These are phyloP conservation scores for Corynascus novoguineensis DNA, from an alignment of 495 filamentous ascomycete species.

Conservation along the genomic window DNA sequence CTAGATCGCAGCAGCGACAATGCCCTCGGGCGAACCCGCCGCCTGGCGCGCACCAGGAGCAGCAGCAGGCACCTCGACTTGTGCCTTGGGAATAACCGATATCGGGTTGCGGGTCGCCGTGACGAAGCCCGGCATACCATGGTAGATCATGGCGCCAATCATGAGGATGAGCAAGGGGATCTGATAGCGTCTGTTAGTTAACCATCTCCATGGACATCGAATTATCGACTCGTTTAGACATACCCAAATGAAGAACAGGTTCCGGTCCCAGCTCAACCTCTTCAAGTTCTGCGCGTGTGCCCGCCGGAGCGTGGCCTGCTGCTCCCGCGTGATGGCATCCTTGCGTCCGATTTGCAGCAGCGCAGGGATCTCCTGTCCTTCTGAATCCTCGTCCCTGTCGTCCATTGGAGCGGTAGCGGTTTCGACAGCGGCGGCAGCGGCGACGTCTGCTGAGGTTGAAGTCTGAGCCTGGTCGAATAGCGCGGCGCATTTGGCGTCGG, in stretches of 20 bases:
- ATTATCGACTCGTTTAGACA: constrained; percentile 18
- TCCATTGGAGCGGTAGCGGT: constrained; percentile 16
- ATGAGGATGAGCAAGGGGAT: constrained; percentile 25
- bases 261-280: constrained; percentile 65
- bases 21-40: neutral
- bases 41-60: neutral
- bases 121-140: constrained; percentile 14
- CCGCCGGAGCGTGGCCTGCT: constrained; percentile 64
- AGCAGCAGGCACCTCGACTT: neutral
- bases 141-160: constrained; percentile 23
- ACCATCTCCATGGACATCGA: constrained; percentile 27
- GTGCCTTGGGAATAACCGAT: neutral
- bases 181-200: constrained; percentile 35
- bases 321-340: constrained; percentile 57
- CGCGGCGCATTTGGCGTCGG: constrained; percentile 62
- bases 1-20: neutral
- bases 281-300: constrained; percentile 73
- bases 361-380: constrained; percentile 29
- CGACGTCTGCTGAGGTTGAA: constrained; percentile 9
- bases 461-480: constrained; percentile 46
- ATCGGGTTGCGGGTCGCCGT: neutral
- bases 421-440: neutral
- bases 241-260: constrained; percentile 85
- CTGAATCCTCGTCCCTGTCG: constrained; percentile 10
- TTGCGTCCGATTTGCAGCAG: constrained; percentile 49